Percentiles rank a stretch among this genome's conserved stretches.
Conservation (phyloP, 208 protist genomes). For the Wallacemonas rigidus region DNA sequence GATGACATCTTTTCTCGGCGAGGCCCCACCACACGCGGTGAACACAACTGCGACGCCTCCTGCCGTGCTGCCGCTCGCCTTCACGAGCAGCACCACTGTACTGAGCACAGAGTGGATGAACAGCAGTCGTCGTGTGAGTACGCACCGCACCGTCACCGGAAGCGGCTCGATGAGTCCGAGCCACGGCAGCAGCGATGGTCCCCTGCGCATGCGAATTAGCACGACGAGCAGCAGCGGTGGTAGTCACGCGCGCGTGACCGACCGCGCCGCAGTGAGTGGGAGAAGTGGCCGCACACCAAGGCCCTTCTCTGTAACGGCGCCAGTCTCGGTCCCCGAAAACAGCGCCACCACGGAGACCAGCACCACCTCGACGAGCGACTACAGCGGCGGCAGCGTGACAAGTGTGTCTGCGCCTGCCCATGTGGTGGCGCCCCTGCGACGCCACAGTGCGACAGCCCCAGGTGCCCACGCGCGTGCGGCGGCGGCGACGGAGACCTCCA, state of each 20-base stretch:
- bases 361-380: not conserved
- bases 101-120: not conserved
- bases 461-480: no score
- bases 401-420: not conserved
- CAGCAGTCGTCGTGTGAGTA: not conserved
- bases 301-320: no score
- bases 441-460: no score
- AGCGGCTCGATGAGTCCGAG: not conserved
- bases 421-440: no score
- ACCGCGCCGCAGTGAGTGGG: not conserved
- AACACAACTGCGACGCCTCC: conserved; percentile 4
- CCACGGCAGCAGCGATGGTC: not conserved
- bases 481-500: no score
- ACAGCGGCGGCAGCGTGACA: not conserved
- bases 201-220: no score
- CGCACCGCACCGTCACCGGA: not conserved
- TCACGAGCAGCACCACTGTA: not conserved
- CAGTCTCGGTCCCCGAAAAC: no score
- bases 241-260: no score
- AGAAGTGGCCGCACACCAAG: not conserved
- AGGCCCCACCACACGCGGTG: not conserved
- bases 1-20: conserved; percentile 3
- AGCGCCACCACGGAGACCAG: no score
- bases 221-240: no score
- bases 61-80: conserved; percentile 3